Evolutionary conservation across 2,329 filamentous ascomycete species (phyloP), one percentile per base, ranked within the genome.

Genomic region (Pyrenophora graminea): DNA sequence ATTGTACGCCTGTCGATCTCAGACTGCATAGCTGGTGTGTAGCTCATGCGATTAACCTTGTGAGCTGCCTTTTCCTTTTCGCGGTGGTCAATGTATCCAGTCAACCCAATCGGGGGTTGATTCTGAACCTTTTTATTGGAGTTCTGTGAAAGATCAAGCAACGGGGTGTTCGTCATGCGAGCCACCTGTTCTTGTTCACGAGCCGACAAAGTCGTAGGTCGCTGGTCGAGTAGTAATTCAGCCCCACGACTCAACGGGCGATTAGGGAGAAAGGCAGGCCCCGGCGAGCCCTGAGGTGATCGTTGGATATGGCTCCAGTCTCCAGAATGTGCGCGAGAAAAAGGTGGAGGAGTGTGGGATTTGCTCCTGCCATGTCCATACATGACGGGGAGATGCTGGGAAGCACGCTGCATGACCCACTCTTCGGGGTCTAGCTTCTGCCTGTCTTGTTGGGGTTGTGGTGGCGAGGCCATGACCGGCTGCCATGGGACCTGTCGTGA

Each of bases 151-250:
- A 95, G 77, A 51, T 83, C 85, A 62, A 95, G 82, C 42, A 96
- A 77, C 0, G 91, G 89, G 0, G 85, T 86, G 1, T 89, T 89
- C 0, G 91, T 96, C 61, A 90, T 80, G 32, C 89, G 85, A 8
- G 91, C 89, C n/a, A 96, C 82, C 61, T 95, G 88, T 73, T 95
- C 90, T 70, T 95, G 91, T 72, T 96, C 91, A 13, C 88, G 85
- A 15, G 91, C 91, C 17, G 89, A 91, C n/a, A 96, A 79, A 50
- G 87, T 83, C 0, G 77, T 74, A 7, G 82, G 79, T 19, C 81
- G 74, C 58, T 84, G 80, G 41, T 77, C 77, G 17, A 87, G 72
- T 49, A 82, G 68, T 3, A 73, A 70, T 34, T 76, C 79, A 8
- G 85, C 79, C 9, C 84, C 83, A 38, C 85, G 82, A 45, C 63